phyloP scores from a whole-genome alignment of 306 rosid genomes.

The Gillenia trifoliata region DNA sequence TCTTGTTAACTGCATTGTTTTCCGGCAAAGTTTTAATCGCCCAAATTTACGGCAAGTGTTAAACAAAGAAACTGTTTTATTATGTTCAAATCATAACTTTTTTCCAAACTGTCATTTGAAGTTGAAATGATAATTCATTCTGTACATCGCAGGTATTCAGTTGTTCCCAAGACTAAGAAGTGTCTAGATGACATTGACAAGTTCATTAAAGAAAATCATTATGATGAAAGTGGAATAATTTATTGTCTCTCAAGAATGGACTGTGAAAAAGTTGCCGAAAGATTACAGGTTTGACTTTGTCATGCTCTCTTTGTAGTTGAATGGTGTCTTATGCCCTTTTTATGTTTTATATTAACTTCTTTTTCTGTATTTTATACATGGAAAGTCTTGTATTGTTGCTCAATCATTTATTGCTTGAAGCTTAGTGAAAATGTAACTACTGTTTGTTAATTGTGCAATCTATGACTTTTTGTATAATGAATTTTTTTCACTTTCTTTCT shows the following conservation, averaged over 20 bases:
- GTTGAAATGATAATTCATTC: constrained; percentile 6
- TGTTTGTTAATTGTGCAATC: neutral
- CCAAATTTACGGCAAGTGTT: constrained; percentile 72
- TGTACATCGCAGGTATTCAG: constrained; percentile 67
- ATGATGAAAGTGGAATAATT: constrained; percentile 92
- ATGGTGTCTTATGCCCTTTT: neutral
- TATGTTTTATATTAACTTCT: neutral
- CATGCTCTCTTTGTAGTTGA: constrained; percentile 2
- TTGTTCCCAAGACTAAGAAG: constrained; percentile 84
- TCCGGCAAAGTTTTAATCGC: constrained; percentile 98
- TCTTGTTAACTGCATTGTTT: constrained; percentile 81
- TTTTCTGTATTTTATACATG: neutral
- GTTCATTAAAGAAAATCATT: constrained; percentile 78
- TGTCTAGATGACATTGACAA: constrained; percentile 88
- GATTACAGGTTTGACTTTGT: constrained; percentile 65
- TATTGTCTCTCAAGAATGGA: constrained; percentile 98
- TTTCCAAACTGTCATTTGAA: neutral
- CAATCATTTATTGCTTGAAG: neutral
- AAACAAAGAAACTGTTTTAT: constrained; percentile 15
- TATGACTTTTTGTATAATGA: neutral
- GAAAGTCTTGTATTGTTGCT: neutral
- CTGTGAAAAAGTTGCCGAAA: constrained; percentile 96
- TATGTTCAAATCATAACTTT: constrained; percentile 15
- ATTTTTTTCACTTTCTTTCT: neutral
- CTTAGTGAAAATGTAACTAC: neutral